phyloP scores from a whole-genome alignment of 2,329 filamentous ascomycete species.

The Aspergillus viridinutans region DNA sequence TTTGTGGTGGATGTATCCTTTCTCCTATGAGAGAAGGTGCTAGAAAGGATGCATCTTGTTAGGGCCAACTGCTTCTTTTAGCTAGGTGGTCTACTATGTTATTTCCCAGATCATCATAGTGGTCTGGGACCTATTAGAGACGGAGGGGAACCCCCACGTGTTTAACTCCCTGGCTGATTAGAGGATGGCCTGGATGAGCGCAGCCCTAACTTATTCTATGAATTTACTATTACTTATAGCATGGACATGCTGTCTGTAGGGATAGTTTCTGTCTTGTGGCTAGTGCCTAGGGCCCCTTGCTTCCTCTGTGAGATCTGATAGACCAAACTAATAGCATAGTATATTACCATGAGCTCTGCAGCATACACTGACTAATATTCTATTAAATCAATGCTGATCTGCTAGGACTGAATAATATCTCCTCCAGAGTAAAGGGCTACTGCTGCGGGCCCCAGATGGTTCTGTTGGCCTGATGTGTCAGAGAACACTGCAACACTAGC shows the following conservation, averaged over 20 bases:
- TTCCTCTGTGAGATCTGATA: not conserved
- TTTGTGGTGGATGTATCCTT: constrained; percentile 1
- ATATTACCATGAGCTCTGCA: constrained; percentile 13
- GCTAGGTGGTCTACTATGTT: constrained; percentile 8
- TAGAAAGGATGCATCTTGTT: constrained; percentile 10
- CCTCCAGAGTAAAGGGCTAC: constrained; percentile 9
- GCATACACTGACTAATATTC: constrained; percentile 13
- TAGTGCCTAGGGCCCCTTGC: not conserved
- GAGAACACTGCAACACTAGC: constrained; percentile 3
- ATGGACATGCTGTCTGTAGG: constrained; percentile 17
- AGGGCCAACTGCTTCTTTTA: constrained; percentile 7
- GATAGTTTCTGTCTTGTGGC: constrained; percentile 9
- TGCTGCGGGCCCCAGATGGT: constrained; percentile 5
- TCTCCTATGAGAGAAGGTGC: constrained; percentile 10
- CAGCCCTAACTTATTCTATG: constrained; percentile 16
- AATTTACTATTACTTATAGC: constrained; percentile 13
- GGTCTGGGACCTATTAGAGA: constrained; percentile 10
- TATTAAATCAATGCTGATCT: constrained; percentile 9
- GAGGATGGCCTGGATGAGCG: constrained; percentile 14
- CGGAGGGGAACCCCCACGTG: constrained; percentile 6
- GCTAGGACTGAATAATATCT: constrained; percentile 5
- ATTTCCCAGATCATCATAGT: constrained; percentile 3
- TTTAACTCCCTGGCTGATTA: constrained; percentile 11
- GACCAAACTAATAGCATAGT: constrained; percentile 9
- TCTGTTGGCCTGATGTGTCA: constrained; percentile 10